These are phyloP conservation scores for Recurvomyces mirabilis DNA, from an alignment of 495 filamentous ascomycete genomes.

Conservation along the genomic window DNA sequence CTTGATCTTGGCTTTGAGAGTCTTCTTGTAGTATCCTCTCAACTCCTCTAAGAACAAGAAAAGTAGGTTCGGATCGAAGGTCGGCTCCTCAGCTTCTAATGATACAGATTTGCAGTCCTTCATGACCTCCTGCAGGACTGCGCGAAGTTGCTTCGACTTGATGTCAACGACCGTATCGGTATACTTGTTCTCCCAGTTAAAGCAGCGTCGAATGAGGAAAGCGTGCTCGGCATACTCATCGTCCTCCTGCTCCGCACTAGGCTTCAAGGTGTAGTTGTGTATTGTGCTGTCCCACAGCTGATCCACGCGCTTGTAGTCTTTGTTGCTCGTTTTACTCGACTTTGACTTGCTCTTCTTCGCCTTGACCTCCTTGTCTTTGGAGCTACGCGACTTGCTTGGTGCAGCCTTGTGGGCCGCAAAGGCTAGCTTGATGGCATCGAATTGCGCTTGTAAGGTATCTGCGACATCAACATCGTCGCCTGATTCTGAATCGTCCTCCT, in stretches of 20 bases:
- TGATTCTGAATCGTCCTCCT: slow-evolving; percentile 5
- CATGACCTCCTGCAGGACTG: slow-evolving; percentile 63
- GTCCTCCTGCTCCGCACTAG: slow-evolving; percentile 62
- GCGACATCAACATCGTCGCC: slow-evolving; percentile 6
- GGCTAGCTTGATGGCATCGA: slow-evolving; percentile 10
- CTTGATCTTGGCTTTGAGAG: slow-evolving; percentile 50
- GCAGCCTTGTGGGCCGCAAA: not conserved
- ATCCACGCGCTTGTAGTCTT: slow-evolving; percentile 78
- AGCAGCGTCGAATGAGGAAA: slow-evolving; percentile 76
- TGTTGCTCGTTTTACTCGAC: slow-evolving; percentile 44
- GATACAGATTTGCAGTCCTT: slow-evolving; percentile 73
- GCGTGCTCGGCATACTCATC: slow-evolving; percentile 76
- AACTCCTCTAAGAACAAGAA: slow-evolving; percentile 82
- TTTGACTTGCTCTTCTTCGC: slow-evolving; percentile 34
- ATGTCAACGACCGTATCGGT: slow-evolving; percentile 69
- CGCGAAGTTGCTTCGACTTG: slow-evolving; percentile 69
- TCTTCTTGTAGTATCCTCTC: slow-evolving; percentile 48
- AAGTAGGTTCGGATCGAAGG: slow-evolving; percentile 70
- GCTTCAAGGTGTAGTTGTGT: slow-evolving; percentile 72
- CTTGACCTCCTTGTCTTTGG: slow-evolving; percentile 12
- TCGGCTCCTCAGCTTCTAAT: slow-evolving; percentile 68
- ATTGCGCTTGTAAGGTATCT: slow-evolving; percentile 2
- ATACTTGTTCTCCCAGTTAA: slow-evolving; percentile 84
- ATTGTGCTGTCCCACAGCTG: slow-evolving; percentile 40
- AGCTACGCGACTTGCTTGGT: not conserved